Conservation (phyloP, 176 grass and related monocot species). For the Phyllostachys edulis region DNA sequence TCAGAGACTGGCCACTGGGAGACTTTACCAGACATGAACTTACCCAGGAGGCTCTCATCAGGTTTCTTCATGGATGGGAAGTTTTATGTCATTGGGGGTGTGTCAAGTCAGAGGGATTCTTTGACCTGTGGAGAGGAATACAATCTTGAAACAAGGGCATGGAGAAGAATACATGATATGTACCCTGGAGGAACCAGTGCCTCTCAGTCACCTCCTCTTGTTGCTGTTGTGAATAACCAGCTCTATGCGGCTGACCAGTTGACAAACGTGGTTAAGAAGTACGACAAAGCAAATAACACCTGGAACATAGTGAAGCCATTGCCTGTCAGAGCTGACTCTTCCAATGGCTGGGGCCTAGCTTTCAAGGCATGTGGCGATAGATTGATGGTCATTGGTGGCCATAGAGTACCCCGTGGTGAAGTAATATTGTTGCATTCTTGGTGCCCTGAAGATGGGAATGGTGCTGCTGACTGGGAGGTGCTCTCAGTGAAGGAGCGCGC, state of each 20-base stretch:
- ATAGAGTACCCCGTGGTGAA: slow-evolving; percentile 57
- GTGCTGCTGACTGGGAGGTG: slow-evolving; percentile 73
- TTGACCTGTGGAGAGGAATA: slow-evolving; percentile 92
- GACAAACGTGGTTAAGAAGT: slow-evolving; percentile 82
- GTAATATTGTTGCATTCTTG: slow-evolving; percentile 82
- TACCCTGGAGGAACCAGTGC: slow-evolving; percentile 70
- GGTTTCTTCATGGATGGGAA: slow-evolving; percentile 97
- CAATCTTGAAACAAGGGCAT: slow-evolving; percentile 65
- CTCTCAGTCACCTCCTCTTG: slow-evolving; percentile 76
- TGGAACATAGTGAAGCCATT: slow-evolving; percentile 79
- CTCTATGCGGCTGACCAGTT: slow-evolving; percentile 80
- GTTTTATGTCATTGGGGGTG: slow-evolving; percentile 88
- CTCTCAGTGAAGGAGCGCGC: slow-evolving; percentile 66
- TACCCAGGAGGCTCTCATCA: slow-evolving; percentile 65
- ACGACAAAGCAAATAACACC: slow-evolving; percentile 77
- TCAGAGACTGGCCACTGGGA: slow-evolving; percentile 73
- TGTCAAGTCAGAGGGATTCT: slow-evolving; percentile 59
- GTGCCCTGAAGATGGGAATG: slow-evolving; percentile 60
- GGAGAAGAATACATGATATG: slow-evolving; percentile 81
- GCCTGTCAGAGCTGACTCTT: slow-evolving; percentile 83
- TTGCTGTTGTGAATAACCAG: slow-evolving; percentile 94
- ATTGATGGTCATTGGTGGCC: slow-evolving; percentile 73
- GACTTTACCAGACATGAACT: slow-evolving; percentile 74
- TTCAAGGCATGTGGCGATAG: slow-evolving; percentile 81
- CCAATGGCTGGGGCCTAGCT: slow-evolving; percentile 84